Conservation (phyloP, 2,329 filamentous ascomycete genomes). For the Cercospora sp. region DNA sequence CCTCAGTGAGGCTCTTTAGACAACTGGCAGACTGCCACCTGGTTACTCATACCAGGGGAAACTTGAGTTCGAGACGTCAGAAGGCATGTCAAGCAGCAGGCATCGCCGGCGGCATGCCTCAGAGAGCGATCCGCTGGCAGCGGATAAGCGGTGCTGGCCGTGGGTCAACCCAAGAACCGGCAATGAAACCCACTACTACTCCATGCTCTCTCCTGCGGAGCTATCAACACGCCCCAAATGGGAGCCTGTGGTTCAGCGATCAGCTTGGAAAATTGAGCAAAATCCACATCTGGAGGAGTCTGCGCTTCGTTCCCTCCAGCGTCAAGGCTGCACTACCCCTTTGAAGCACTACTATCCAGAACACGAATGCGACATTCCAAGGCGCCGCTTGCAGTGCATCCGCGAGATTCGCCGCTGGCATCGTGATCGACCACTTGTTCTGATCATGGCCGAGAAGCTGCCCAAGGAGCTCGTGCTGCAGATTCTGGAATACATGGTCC, state of each 20-base stretch:
- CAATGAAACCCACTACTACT: background rate
- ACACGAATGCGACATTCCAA: slow-evolving; percentile 19
- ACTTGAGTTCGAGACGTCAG: background rate
- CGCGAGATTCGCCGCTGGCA: slow-evolving; percentile 19
- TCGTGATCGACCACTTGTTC: slow-evolving; percentile 11
- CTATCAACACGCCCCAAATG: slow-evolving; percentile 7
- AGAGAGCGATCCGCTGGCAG: background rate
- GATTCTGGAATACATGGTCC: slow-evolving; percentile 19
- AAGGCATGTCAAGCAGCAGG: background rate
- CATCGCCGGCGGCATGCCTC: background rate
- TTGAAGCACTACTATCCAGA: slow-evolving; percentile 15
- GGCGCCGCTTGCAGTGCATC: slow-evolving; percentile 17
- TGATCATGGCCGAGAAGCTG: slow-evolving; percentile 16
- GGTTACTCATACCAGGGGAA: background rate
- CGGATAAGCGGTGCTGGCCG: background rate
- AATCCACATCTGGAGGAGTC: slow-evolving; percentile 13
- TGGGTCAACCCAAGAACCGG: background rate
- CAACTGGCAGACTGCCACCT: too few relatives aligned
- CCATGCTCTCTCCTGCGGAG: background rate
- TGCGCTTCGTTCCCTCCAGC: slow-evolving; percentile 17
- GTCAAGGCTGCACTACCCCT: slow-evolving; percentile 21
- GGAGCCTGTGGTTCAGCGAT: slow-evolving; percentile 16
- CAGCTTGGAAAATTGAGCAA: slow-evolving; percentile 13
- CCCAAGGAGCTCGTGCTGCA: slow-evolving; percentile 21
- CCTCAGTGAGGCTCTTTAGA: background rate